phyloP scores from a whole-genome alignment of 2,329 filamentous ascomycete species.

The Verticillium alfalfae region DNA sequence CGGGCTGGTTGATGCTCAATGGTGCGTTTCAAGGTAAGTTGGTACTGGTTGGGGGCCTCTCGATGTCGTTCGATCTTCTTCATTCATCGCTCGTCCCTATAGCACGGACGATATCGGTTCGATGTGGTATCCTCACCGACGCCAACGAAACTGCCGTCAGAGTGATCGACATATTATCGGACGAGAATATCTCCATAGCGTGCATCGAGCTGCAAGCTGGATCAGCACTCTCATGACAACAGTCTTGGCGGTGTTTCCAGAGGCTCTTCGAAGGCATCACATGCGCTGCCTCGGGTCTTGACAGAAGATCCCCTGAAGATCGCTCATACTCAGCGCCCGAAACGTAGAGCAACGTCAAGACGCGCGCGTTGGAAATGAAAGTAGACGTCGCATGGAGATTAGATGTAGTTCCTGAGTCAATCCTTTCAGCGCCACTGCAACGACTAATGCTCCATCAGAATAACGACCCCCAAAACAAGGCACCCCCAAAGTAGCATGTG shows the following conservation, averaged over 20 bases:
- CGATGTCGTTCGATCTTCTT: neutral
- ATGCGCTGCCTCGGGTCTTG: neutral
- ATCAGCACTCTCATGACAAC: neutral
- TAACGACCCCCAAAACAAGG: neutral
- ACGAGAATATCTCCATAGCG: neutral
- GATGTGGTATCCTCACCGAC: neutral
- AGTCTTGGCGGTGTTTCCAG: neutral
- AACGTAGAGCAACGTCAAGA: neutral
- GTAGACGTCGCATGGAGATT: neutral
- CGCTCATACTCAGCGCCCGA: neutral
- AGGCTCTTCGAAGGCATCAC: neutral
- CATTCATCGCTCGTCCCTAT: neutral
- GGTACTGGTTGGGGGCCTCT: neutral
- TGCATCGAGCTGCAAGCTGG: neutral
- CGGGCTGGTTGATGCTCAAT: no score
- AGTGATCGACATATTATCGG: neutral
- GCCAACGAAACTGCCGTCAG: neutral
- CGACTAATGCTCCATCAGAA: neutral
- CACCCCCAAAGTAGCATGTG: neutral
- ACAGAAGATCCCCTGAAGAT: neutral
- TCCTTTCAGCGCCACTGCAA: neutral
- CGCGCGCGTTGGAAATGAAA: neutral
- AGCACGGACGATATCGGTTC: neutral
- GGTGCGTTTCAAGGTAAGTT: no score
- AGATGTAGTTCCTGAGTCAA: neutral